A percentile compares a stretch with the other conserved stretches of the same genome.
Conservation (phyloP, 2,329 filamentous ascomycete genomes). For the Fusarium duplospermum region DNA sequence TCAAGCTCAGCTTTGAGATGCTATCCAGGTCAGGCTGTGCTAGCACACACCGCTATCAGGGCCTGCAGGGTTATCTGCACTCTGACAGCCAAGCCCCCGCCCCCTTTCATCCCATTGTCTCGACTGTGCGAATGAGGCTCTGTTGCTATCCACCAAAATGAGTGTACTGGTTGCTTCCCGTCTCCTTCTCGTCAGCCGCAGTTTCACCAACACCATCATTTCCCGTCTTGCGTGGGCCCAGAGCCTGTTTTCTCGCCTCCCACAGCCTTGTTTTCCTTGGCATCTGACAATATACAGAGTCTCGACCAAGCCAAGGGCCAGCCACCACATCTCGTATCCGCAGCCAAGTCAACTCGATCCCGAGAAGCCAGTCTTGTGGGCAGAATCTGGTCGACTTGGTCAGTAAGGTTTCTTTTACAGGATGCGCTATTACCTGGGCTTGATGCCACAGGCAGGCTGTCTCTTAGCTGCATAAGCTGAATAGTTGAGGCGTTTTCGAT, state of each 20-base stretch:
- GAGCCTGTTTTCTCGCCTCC: neutral
- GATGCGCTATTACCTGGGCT: neutral
- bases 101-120: neutral
- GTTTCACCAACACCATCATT: neutral
- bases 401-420: neutral
- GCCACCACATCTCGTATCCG: neutral
- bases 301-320: neutral
- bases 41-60: neutral
- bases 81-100: neutral
- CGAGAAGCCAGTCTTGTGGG: neutral
- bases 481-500: neutral
- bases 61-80: neutral
- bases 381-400: neutral
- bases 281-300: neutral
- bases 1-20: neutral
- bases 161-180: neutral
- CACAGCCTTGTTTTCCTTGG: neutral
- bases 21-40: neutral
- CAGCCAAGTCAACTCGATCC: neutral
- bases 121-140: neutral
- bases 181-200: neutral
- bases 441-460: slow-evolving; percentile 10
- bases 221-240: neutral
- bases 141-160: neutral
- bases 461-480: slow-evolving; percentile 9